Percentiles rank a stretch among this genome's conserved stretches.
Evolutionary conservation across 2,329 filamentous ascomycete species (phyloP).

Genomic region (Colletotrichum lini): DNA sequence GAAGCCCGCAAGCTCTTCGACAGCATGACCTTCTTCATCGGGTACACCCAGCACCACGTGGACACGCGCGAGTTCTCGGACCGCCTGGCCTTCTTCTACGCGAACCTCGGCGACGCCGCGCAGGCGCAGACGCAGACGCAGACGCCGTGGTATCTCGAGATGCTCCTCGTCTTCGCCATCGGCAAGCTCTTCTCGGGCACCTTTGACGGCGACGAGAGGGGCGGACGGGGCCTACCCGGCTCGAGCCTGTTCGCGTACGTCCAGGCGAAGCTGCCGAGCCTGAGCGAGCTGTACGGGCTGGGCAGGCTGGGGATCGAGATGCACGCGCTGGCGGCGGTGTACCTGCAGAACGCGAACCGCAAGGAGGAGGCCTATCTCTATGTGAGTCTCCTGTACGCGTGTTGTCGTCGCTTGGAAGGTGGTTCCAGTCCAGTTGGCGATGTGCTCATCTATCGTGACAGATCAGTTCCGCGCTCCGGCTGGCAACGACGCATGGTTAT

Average conservation of each 20-base stretch:
- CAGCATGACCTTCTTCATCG: conserved; percentile 45
- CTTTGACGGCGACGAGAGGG: conserved; percentile 9
- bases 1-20: conserved; percentile 43
- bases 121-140: background rate
- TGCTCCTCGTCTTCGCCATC: conserved; percentile 38
- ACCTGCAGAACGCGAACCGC: conserved; percentile 37
- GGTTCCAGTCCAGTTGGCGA: too few species aligned
- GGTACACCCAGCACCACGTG: conserved; percentile 46
- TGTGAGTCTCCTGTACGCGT: conserved; percentile 7
- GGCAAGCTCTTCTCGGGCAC: conserved; percentile 36
- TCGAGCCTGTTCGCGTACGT: conserved; percentile 24
- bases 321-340: conserved; percentile 35
- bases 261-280: conserved; percentile 19
- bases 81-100: conserved; percentile 35
- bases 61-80: conserved; percentile 45
- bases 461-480: conserved; percentile 35
- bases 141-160: conserved; percentile 36
- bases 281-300: conserved; percentile 20
- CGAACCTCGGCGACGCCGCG: background rate
- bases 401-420: too few species aligned
- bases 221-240: conserved; percentile 18
- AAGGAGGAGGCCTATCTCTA: conserved; percentile 43
- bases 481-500: conserved; percentile 42
- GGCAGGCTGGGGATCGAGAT: conserved; percentile 38
- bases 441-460: background rate